A percentile compares a stretch with the other conserved stretches of the same genome.
These are phyloP conservation scores for Aspergillus ostianus DNA, from an alignment of 495 filamentous ascomycete species.

Conservation along the genomic window DNA sequence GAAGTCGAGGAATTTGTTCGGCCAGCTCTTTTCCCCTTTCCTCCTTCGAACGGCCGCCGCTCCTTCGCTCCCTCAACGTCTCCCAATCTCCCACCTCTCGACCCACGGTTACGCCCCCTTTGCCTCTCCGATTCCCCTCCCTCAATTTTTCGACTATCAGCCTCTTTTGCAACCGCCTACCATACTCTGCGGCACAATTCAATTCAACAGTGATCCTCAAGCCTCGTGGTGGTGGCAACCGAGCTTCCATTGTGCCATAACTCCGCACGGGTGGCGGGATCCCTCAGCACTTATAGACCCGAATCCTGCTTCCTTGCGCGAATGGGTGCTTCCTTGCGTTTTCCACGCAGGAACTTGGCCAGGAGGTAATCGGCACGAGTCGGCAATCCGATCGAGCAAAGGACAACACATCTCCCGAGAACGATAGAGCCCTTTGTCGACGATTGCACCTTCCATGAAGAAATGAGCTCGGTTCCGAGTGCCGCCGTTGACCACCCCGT, in stretches of 20 bases:
- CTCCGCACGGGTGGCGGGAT: background rate
- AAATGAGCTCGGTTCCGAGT: constrained; percentile 24
- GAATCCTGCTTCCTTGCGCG: constrained; percentile 13
- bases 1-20: background rate
- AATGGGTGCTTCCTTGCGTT: constrained; percentile 18
- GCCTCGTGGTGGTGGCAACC: background rate
- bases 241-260: background rate
- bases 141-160: background rate
- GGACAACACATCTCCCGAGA: background rate
- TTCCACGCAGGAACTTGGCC: constrained; percentile 15
- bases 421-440: background rate
- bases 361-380: constrained; percentile 16
- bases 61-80: background rate
- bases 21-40: background rate
- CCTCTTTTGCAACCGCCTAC: background rate
- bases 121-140: background rate
- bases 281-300: background rate
- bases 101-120: background rate
- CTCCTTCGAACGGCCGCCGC: background rate
- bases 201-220: background rate
- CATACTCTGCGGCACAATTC: background rate
- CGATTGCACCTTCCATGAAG: constrained; percentile 18
- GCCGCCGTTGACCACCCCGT: constrained; percentile 22
- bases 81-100: background rate
- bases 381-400: constrained; percentile 1